Percentiles rank a stretch among this genome's conserved stretches.
phyloP scores from a whole-genome alignment of 257 asterid genomes.

The Jacaranda mimosifolia region DNA sequence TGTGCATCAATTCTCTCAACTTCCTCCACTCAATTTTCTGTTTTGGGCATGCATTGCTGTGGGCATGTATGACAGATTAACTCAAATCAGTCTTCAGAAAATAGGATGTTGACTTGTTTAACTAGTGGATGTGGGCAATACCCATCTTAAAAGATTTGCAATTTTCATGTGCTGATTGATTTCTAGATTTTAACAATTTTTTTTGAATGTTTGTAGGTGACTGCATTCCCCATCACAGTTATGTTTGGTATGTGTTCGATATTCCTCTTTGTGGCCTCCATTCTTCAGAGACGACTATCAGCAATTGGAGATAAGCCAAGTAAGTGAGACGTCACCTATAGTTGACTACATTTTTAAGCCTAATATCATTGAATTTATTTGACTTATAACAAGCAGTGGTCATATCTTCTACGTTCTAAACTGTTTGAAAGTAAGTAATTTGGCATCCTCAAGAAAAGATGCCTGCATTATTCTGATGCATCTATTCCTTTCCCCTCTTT shows the following conservation, averaged over 20 bases:
- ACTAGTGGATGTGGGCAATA: neutral
- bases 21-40: neutral
- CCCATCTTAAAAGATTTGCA: neutral
- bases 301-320: constrained; percentile 81
- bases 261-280: constrained; percentile 86
- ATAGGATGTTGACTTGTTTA: neutral
- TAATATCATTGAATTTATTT: neutral
- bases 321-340: constrained; percentile 43
- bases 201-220: constrained; percentile 57
- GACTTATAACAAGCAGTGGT: neutral
- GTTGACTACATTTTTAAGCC: neutral
- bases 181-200: constrained; percentile 22
- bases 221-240: constrained; percentile 90
- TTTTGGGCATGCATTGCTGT: neutral
- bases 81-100: neutral
- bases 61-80: neutral
- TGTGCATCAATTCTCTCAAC: neutral
- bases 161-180: neutral
- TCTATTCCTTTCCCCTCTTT: neutral
- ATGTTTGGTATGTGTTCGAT: constrained; percentile 99
- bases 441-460: neutral
- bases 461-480: constrained; percentile 19
- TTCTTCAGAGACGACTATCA: constrained; percentile 81
- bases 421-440: neutral
- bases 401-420: neutral